Evolutionary conservation across 202 grass and related monocot genomes (phyloP), one percentile per base, ranked within the genome.

Genomic region (Schoenoplectus tabernaemontani): DNA sequence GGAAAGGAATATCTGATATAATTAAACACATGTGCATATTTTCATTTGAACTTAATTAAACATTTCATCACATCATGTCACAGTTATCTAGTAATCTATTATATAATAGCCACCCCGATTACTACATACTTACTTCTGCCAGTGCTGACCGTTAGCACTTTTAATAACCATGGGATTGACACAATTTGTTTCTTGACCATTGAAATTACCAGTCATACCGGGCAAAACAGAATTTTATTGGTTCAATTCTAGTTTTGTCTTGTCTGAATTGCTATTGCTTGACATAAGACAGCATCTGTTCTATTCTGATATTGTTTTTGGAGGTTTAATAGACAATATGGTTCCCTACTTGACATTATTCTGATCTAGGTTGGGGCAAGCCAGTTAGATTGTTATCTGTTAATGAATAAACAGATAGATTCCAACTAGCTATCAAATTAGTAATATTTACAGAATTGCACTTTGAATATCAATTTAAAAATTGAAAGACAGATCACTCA

Each of bases 401-500:
- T n/a, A n/a, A n/a, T n/a, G 33, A 64, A 64, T n/a, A 19, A 4
- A 0, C 57, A 38, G 19, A 42, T 10, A 67, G 17, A 42, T 39
- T 39, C 33, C 2, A 1, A 67, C 19, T 1, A 37, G 4, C n/a
- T 64, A 64, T 15, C n/a, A 17, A 37, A 64, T 64, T 38, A n/a
- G 33, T 62, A 38, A 58, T n/a, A 58, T 24, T 58, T 58, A 10
- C 8, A 58, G 2, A 58, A 58, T 58, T 16, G 9, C 9, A 80
- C 67, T 79, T 15, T 68, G 2, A 85, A 84, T 11, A 22, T 38
- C 48, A 79, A 56, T 38, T 26, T 75, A 84, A 28, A 78, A 66
- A 46, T 75, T 17, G 54, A 43, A 50, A 62, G 51, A 28, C 28
- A 57, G 36, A 93, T 82, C 43, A 93, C 91, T 93, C 2, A 97